Evolutionary conservation across 768 basidiomycete species (phyloP), one percentile per base, ranked within the genome.

Genomic region (Hypholoma sublateritium): DNA sequence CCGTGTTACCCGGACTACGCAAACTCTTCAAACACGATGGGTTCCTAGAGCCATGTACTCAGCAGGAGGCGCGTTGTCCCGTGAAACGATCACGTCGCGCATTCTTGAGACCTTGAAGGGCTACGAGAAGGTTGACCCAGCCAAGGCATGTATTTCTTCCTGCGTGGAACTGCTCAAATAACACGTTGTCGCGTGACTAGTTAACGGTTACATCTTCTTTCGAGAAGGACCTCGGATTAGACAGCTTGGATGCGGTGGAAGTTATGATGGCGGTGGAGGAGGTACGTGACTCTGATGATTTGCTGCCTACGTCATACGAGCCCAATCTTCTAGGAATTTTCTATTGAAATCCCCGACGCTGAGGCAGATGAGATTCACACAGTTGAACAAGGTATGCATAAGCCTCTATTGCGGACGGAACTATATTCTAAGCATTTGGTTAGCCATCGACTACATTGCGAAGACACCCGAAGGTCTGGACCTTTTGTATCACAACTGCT

Each of bases 201-300:
- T 78, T 98, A 65, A 78, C 81, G 16, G 63, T 83, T 9, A 67
- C 80, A 34, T 77, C 91, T 11, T 80, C 83, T 11, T 95, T 97
- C 72, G 74, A 84, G 50, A 79, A 85, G 45, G 93, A 97, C 79
- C 82, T 97, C 50, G 93, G 92, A 28, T 81, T 97, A 32, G 97
- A 99, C 75, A 98, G 95, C 66, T 77, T 99, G 70, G 97, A 99
- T 72, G 84, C 95, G 17, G 95, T 99, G 17, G 97, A 99, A 73
- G 95, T 98, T 24, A 92, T 98, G 65, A 97, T 99, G 95, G 94
- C 96, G 39, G 89, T 99, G 63, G 97, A 99, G 77, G 97, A 95
- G 84, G 89, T 86, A 63, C 21, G 68, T 43, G 25, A 53, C 19
- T 50, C 41, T 55, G 25, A 34, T 55, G 28, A 34, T 28, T 13